Percentiles rank a stretch among this genome's conserved stretches.
phyloP scores from a whole-genome alignment of 176 grass and related monocot genomes.

The Aegilops longissima region DNA sequence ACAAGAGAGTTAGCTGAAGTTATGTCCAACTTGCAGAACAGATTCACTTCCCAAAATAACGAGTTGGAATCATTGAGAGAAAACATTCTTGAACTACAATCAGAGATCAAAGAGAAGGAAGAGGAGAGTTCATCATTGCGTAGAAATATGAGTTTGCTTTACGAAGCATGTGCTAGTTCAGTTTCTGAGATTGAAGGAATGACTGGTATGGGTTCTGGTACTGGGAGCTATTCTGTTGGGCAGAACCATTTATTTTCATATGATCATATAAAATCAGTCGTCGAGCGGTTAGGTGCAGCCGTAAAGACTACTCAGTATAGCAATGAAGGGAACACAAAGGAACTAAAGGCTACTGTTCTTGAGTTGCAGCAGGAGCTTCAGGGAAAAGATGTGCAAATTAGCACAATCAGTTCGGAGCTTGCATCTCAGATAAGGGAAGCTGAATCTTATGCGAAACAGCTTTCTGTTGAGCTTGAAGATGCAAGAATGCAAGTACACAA shows the following conservation, averaged over 20 bases:
- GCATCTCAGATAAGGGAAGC: constrained; percentile 75
- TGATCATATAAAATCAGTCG: constrained; percentile 55
- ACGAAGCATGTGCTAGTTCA: constrained; percentile 69
- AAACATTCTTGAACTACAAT: constrained; percentile 46
- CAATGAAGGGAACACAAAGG: constrained; percentile 62
- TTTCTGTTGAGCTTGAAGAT: constrained; percentile 51
- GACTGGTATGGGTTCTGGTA: constrained; percentile 27
- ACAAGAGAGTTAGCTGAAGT: constrained; percentile 52
- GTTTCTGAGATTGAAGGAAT: constrained; percentile 68
- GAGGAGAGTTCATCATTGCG: constrained; percentile 50
- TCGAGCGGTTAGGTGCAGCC: constrained; percentile 48
- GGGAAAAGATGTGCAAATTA: constrained; percentile 79
- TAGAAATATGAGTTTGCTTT: constrained; percentile 66
- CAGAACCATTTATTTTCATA: constrained; percentile 42
- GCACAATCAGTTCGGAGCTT: constrained; percentile 73
- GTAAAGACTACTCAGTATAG: constrained; percentile 47
- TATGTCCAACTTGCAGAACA: constrained; percentile 56
- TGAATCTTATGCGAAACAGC: constrained; percentile 52
- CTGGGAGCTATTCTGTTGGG: constrained; percentile 23
- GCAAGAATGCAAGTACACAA: constrained; percentile 53
- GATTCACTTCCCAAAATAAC: constrained; percentile 48
- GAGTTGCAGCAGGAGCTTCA: constrained; percentile 86
- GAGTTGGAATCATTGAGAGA: constrained; percentile 58
- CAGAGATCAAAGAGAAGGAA: constrained; percentile 61
- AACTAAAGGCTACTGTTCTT: constrained; percentile 70